A percentile compares a stretch with the other conserved stretches of the same genome.
Evolutionary conservation across 345 rosid genomes (phyloP).

Genomic region (Salix suchowensis): DNA sequence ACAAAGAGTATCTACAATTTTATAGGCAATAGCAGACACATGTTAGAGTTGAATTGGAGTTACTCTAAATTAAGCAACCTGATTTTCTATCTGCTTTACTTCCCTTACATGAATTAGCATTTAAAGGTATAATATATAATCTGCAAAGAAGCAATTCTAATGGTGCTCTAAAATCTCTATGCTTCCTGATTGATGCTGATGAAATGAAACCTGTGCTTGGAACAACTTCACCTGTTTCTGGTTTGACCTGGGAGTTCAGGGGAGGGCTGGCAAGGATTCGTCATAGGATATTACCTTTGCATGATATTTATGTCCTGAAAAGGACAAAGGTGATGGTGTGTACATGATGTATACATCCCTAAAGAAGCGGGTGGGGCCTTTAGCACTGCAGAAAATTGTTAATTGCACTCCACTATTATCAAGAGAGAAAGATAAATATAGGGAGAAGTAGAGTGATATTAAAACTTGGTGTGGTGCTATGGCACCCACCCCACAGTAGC

Average conservation of each 20-base stretch:
- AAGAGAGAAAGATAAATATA: not conserved
- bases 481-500: not conserved
- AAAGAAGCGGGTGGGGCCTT: not conserved
- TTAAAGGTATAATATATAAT: not conserved
- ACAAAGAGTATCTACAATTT: not conserved
- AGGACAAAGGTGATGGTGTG: not conserved
- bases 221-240: not conserved
- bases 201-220: not conserved
- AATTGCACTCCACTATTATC: not conserved
- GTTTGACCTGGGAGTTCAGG: not conserved
- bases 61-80: not conserved
- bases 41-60: not conserved
- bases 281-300: not conserved
- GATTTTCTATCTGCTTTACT: not conserved
- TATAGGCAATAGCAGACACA: not conserved
- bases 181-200: not conserved
- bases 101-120: not conserved
- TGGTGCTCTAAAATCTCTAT: not conserved
- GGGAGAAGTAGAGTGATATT: not conserved
- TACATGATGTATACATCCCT: not conserved
- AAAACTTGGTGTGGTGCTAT: not conserved
- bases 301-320: not conserved
- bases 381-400: not conserved
- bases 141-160: not conserved
- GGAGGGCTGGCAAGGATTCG: not conserved